Conservation (phyloP, 257 asterid genomes). For the Nicotiana otophora region DNA sequence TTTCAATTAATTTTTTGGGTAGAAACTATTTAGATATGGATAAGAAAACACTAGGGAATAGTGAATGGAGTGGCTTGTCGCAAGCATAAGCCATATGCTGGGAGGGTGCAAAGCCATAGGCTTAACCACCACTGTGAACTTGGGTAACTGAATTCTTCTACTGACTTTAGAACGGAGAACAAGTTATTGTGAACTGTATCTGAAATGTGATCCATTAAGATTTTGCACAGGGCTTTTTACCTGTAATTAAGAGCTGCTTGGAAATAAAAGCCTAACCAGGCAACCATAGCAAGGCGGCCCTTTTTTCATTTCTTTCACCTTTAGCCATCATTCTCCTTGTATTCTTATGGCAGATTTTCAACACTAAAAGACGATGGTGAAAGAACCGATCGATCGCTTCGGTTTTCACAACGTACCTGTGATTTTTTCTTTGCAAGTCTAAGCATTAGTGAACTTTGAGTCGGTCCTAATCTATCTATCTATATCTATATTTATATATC, state of each 20-base stretch:
- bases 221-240: slow-evolving; percentile 83
- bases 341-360: too few relatives aligned
- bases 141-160: background rate
- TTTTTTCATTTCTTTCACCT: slow-evolving; percentile 87
- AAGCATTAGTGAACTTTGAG: too few relatives aligned
- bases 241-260: slow-evolving; percentile 66
- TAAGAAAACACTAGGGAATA: too few relatives aligned
- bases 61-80: too few relatives aligned
- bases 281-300: slow-evolving; percentile 86
- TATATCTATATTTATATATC: too few relatives aligned
- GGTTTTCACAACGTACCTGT: too few relatives aligned
- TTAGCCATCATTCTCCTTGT: slow-evolving; percentile 14
- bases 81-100: background rate
- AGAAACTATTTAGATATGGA: too few relatives aligned
- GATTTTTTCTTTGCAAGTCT: too few relatives aligned
- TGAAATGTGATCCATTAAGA: slow-evolving; percentile 58
- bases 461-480: too few relatives aligned
- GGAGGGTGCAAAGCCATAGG: background rate
- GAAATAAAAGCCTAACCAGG: slow-evolving; percentile 81
- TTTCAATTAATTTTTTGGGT: too few relatives aligned
- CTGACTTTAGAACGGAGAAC: slow-evolving; percentile 35
- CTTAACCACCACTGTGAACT: background rate
- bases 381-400: too few relatives aligned
- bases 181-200: slow-evolving; percentile 63
- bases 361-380: too few relatives aligned